phyloP scores from a whole-genome alignment of 2,329 filamentous ascomycete genomes.

The Metarhizium humberi region DNA sequence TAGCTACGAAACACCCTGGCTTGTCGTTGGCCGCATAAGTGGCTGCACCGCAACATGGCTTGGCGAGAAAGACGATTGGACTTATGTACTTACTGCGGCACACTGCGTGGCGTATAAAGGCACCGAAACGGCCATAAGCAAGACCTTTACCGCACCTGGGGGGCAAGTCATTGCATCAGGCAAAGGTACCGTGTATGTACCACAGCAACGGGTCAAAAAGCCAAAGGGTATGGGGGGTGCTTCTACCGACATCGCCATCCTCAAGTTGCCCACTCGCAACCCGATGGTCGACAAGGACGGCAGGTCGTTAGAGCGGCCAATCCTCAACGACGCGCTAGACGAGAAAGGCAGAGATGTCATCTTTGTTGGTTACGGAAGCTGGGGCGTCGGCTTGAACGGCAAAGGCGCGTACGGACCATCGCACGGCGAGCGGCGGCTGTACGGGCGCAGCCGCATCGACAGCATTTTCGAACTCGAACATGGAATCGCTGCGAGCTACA shows the following conservation, averaged over 20 bases:
- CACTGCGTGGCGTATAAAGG: not conserved
- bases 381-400: not conserved
- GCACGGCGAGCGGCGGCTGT: not conserved
- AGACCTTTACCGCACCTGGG: not conserved
- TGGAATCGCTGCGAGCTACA: not conserved
- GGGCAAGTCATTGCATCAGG: not conserved
- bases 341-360: not conserved
- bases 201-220: not conserved
- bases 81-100: not conserved
- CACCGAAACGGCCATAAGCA: not conserved
- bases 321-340: not conserved
- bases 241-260: not conserved
- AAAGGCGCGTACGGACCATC: not conserved
- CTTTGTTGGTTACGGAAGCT: not conserved
- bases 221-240: not conserved
- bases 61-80: not conserved
- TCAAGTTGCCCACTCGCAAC: not conserved
- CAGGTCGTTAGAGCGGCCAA: not conserved
- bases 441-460: not conserved
- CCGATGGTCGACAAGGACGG: not conserved
- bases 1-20: not conserved
- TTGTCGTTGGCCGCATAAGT: not conserved
- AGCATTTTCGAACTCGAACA: not conserved
- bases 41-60: not conserved
- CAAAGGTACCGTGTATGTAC: not conserved